These are phyloP conservation scores for Lachnellula cervina DNA, from an alignment of 2,329 filamentous ascomycete genomes.

Conservation along the genomic window DNA sequence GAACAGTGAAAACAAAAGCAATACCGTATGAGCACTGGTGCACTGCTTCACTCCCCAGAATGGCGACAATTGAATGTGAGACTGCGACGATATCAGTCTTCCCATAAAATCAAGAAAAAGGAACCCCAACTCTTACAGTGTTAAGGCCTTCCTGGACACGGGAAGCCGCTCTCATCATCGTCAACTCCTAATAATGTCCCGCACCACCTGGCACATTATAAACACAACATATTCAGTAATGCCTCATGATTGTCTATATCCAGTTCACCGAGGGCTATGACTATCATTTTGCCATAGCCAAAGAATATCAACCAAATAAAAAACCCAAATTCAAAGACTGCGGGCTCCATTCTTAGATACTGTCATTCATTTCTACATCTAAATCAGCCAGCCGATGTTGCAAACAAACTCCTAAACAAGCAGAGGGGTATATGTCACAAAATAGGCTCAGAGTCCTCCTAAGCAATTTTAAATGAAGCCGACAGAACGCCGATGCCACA, in stretches of 20 bases:
- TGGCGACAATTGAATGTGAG: no score
- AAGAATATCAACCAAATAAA: background rate
- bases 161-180: no score
- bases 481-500: background rate
- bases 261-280: background rate
- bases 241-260: background rate
- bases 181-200: no score
- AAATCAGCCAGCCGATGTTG: background rate
- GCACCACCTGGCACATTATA: no score
- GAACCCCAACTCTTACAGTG: no score
- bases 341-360: background rate
- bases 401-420: background rate
- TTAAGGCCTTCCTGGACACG: no score
- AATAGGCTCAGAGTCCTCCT: background rate
- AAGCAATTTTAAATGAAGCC: background rate
- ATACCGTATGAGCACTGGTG: background rate
- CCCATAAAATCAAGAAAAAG: no score
- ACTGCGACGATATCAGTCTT: no score
- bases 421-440: slow-evolving; percentile 4
- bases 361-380: background rate
- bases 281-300: background rate
- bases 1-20: no score
- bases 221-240: no score
- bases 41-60: background rate
- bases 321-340: background rate